Evolutionary conservation across 805 yeast genomes (phyloP).

Genomic region (Wickerhamomyces kurtzmanii): DNA sequence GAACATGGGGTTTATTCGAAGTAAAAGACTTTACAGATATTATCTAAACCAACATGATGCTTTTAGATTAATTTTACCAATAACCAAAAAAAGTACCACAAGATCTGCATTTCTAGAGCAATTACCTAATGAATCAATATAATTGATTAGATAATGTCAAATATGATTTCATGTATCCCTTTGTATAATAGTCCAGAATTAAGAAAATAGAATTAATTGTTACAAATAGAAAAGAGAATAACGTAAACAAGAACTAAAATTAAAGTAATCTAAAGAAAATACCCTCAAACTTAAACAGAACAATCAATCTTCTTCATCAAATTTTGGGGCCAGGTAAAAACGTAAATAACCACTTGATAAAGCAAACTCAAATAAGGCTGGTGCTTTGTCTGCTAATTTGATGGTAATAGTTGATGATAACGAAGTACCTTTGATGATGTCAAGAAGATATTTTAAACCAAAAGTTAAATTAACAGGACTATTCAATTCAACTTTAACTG

Average conservation of each 20-base stretch:
- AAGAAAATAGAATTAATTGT: no score
- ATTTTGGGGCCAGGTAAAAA: slow-evolving; percentile 96
- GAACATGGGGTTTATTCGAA: slow-evolving; percentile 63
- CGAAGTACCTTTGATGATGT: slow-evolving; percentile 85
- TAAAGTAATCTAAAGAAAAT: slow-evolving; percentile 1
- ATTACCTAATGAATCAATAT: no score
- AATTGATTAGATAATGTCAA: not conserved
- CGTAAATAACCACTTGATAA: slow-evolving; percentile 88
- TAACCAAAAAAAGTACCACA: slow-evolving; percentile 46
- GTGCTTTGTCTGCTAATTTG: slow-evolving; percentile 83
- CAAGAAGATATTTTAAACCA: slow-evolving; percentile 84
- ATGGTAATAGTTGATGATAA: slow-evolving; percentile 71
- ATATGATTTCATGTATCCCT: not conserved
- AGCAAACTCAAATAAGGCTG: slow-evolving; percentile 89
- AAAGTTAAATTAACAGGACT: slow-evolving; percentile 85
- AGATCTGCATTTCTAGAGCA: slow-evolving; percentile 44
- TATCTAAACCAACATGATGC: slow-evolving; percentile 93
- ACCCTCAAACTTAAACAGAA: slow-evolving; percentile 1
- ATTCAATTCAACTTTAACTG: slow-evolving; percentile 66
- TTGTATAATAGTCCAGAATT: no score
- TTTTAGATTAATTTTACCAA: slow-evolving; percentile 72
- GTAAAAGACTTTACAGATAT: slow-evolving; percentile 74
- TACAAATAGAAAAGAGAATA: slow-evolving; percentile 1
- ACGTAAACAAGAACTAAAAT: slow-evolving; percentile 1
- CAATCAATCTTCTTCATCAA: slow-evolving; percentile 76